phyloP scores from a whole-genome alignment of 208 protist species.

The Balamuthia mandrillaris region DNA sequence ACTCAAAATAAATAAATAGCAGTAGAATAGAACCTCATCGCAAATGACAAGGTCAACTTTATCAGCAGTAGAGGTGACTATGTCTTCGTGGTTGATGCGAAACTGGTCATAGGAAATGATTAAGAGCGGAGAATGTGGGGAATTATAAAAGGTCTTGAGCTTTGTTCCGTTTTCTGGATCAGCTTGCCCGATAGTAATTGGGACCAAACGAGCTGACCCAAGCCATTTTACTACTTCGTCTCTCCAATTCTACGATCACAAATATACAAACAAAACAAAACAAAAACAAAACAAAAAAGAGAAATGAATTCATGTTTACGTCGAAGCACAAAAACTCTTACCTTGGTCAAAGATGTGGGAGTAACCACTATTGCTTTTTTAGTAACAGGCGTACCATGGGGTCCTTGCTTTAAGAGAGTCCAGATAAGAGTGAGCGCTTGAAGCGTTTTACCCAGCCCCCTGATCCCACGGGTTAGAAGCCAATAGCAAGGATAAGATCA shows the following conservation, averaged over 20 bases:
- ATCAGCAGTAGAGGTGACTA: not conserved
- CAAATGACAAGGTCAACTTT: slow-evolving; percentile 64
- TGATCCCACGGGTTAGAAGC: slow-evolving; percentile 28
- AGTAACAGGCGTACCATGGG: slow-evolving; percentile 35
- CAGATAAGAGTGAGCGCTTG: slow-evolving; percentile 70
- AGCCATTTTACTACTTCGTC: slow-evolving; percentile 28
- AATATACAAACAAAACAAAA: not conserved
- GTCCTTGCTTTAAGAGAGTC: slow-evolving; percentile 68
- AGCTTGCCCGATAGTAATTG: slow-evolving; percentile 9
- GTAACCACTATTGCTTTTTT: slow-evolving; percentile 64
- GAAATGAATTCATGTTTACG: not conserved
- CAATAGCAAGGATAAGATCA: not conserved
- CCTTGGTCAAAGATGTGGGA: slow-evolving; percentile 45
- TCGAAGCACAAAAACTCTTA: no score
- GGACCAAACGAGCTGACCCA: not conserved
- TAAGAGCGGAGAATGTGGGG: not conserved
- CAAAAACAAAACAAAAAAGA: not conserved
- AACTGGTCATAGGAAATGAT: slow-evolving; percentile 39
- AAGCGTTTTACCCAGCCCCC: slow-evolving; percentile 71
- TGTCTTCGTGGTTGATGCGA: not conserved
- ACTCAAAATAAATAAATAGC: no score
- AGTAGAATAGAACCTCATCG: slow-evolving; percentile 64
- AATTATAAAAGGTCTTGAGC: slow-evolving; percentile 5
- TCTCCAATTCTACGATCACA: slow-evolving; percentile 27
- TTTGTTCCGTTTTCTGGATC: not conserved